Evolutionary conservation across 306 rosid species (phyloP), one percentile per base, ranked within the genome.

Genomic region (Vigna radiata): DNA sequence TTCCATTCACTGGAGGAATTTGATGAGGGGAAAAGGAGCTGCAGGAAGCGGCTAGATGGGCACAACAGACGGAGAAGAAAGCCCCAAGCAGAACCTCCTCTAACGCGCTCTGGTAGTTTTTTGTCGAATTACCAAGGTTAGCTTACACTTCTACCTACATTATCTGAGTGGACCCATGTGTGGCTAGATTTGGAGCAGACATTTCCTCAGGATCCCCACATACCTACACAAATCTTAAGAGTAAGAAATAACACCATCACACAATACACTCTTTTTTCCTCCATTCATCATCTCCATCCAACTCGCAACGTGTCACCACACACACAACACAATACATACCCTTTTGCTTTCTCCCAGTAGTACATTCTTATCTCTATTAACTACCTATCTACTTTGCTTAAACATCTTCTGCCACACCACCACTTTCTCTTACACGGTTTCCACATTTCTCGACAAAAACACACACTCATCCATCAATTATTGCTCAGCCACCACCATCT

Each of bases 21-120:
- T 81, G 98, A 95, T 60, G 97, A 90, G 78, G 98, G 96, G 48
- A 95, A 95, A 81, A 89, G 96, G 85, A 95, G 98, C 86, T 95
- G 98, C 82, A 86, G 98, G 61, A 95, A 95, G 71, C 93, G 98
- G 4, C 86, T 95, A 17, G 98, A 95, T 66, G 98, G 98, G 14
- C 97, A 95, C 87, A 95, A 95, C 86, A 82, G 98, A 68, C 83
- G 98, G 60, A 85, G 97, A 76, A 88, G 98, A 73, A 95, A 95
- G 90, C 93, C 97, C n/a, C 98, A 89, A 65, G 84, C 93, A 47
- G 93, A 89, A 44, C 83, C 88, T 49, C 83, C 88, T 49, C 62
- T 88, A 65, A 77, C 88, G 1, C 84, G 89, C 17, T 27, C 88
- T n/a, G 87, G 83, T 44, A 75, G 79, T 49, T 84, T 83, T 63